Evolutionary conservation across 2,329 filamentous ascomycete species (phyloP).

Genomic region (Diaporthe ilicicola): DNA sequence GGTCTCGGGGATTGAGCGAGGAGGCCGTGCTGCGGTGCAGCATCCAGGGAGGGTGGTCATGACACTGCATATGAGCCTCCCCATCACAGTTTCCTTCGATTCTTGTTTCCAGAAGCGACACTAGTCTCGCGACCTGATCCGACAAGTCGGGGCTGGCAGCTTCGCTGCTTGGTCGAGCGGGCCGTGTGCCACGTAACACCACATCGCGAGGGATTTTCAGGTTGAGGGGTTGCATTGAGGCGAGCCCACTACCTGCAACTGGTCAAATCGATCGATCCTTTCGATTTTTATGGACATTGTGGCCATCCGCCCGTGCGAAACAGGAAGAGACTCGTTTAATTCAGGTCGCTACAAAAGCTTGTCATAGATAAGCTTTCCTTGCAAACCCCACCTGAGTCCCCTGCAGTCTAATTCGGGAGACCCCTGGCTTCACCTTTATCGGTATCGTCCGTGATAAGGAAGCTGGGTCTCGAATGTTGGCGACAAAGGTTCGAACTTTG

Average conservation of each 20-base stretch:
- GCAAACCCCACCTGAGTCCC: not conserved
- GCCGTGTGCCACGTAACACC: not conserved
- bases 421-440: not conserved
- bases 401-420: not conserved
- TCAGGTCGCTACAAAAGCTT: slow-evolving; percentile 5
- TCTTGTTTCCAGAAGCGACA: not conserved
- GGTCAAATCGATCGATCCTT: not conserved
- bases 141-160: too few species aligned
- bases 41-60: not conserved
- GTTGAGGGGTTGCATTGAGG: not conserved
- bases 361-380: slow-evolving; percentile 13
- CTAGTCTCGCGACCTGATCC: not conserved
- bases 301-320: not conserved
- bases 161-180: not conserved
- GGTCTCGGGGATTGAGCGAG: not conserved
- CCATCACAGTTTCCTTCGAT: not conserved
- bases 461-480: not conserved
- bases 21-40: not conserved
- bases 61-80: too few species aligned
- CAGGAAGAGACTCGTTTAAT: not conserved
- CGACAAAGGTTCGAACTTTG: not conserved
- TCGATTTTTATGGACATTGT: not conserved
- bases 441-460: slow-evolving; percentile 3
- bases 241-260: not conserved
- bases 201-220: not conserved